phyloP scores from a whole-genome alignment of 2,329 filamentous ascomycete genomes.

The Calonectria hongkongensis region DNA sequence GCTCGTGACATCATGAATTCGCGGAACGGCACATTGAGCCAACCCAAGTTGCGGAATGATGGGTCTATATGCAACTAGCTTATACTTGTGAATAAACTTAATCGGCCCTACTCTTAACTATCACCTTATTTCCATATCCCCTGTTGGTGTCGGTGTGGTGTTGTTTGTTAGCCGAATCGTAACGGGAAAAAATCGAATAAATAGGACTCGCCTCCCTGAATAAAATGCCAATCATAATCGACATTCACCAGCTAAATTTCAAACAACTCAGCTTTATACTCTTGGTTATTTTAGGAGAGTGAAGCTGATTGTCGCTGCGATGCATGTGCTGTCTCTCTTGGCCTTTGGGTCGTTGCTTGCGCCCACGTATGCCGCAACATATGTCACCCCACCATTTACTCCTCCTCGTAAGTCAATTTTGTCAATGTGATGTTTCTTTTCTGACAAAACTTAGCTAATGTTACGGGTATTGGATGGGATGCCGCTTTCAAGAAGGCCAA shows the following conservation, averaged over 20 bases:
- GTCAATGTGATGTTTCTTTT: too few relatives aligned
- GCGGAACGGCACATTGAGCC: not conserved
- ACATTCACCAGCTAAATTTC: not conserved
- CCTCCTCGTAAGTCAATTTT: not conserved
- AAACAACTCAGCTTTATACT: not conserved
- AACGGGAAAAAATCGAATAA: not conserved
- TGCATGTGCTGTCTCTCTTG: not conserved
- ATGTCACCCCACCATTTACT: not conserved
- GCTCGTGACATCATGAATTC: slow-evolving; percentile 13
- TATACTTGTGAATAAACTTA: not conserved
- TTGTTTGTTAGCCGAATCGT: not conserved
- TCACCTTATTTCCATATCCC: slow-evolving; percentile 2
- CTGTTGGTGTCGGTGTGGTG: too few relatives aligned
- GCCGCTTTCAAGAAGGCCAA: not conserved
- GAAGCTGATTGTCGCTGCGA: not conserved
- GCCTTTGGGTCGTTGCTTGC: not conserved
- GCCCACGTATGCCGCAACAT: not conserved
- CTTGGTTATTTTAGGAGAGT: too few relatives aligned
- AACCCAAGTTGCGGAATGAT: not conserved
- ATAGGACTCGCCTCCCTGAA: not conserved
- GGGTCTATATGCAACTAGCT: not conserved
- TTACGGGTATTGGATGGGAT: slow-evolving; percentile 3
- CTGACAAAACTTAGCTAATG: not conserved
- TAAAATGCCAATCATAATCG: too few relatives aligned
- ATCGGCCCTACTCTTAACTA: slow-evolving; percentile 18